Evolutionary conservation across 139 green algal genomes (phyloP), one percentile per base, ranked within the genome.

Genomic region (Chlorella ohadii): DNA sequence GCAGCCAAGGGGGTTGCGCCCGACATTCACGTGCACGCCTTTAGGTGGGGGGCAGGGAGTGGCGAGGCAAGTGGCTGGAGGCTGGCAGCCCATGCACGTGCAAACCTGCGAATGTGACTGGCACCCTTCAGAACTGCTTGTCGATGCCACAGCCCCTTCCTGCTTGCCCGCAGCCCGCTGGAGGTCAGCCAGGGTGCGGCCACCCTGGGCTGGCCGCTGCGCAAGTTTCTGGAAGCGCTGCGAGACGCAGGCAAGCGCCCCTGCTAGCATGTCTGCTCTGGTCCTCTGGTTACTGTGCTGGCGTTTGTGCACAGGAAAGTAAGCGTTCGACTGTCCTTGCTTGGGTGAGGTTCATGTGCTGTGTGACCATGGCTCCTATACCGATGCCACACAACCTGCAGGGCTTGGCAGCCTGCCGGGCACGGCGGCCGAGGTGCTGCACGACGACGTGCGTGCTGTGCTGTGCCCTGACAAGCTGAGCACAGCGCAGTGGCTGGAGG

Each of bases 391-490:
- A n/a, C 59, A 31, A 13, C 12, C 31, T 41, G 93, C 93, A 12
- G 95, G 95, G 0, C 90, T 98, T 59, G 94, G 94, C 44, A 94
- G 88, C 34, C 85, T 98, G 71, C 95, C 95, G 0, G 95, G 95
- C 63, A 98, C 95, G 1, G 95, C 95, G n/a, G 95, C 95, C 11
- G 95, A 98, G 89, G 92, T 98, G 61, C 87, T 98, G 76, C 72
- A 95, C 78, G 93, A 96, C 64, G 83, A 79, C 3, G 91, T 94
- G 61, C 87, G 95, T 0, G 51, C 72, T 3, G 71, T 88, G 68
- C 86, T 98, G 22, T 98, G 95, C 87, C 95, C 95, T 12, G 95
- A 98, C 88, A 98, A 98, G 91, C 85, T 98, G 5, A 84, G 44
- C 31, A 87, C 88, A 2, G 44, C 22, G 6, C 68, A 93, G 68